Evolutionary conservation across 2,329 filamentous ascomycete species (phyloP).

Genomic region (Claviceps sp.): DNA sequence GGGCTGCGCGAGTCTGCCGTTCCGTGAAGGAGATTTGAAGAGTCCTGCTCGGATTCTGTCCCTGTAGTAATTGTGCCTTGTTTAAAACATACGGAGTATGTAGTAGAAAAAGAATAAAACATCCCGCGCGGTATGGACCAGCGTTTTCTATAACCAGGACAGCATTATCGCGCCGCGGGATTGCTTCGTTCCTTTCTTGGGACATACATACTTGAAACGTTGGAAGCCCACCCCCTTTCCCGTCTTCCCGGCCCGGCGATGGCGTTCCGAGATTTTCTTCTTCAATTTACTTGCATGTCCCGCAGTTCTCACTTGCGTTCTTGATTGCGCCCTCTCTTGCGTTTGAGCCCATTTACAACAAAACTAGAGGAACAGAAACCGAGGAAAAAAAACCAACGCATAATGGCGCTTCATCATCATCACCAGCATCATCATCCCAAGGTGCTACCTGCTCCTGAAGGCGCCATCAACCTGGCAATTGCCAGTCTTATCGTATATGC

Average conservation of each 20-base stretch:
- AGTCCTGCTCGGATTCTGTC: no score
- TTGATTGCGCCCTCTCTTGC: no score
- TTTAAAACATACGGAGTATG: no score
- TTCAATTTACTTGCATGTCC: not conserved
- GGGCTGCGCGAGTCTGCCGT: no score
- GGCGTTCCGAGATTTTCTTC: not conserved
- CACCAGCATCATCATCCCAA: not conserved
- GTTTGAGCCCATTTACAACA: not conserved
- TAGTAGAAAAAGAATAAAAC: no score
- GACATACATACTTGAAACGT: no score
- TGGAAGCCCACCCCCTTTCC: slow-evolving; percentile 42
- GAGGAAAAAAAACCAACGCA: not conserved
- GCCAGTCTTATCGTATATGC: not conserved
- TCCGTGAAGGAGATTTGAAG: no score
- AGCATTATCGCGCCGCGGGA: no score
- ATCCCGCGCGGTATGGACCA: no score
- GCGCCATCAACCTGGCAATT: not conserved
- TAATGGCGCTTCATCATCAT: not conserved
- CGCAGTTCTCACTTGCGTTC: not conserved
- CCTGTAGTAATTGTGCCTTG: no score
- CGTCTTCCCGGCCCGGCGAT: slow-evolving; percentile 37
- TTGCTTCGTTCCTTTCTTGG: no score
- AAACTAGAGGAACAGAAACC: not conserved
- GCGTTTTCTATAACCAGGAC: no score
- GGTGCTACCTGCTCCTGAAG: not conserved